A percentile compares a stretch with the other conserved stretches of the same genome.
Conservation (phyloP, 306 rosid species). For the Malus domestica region DNA sequence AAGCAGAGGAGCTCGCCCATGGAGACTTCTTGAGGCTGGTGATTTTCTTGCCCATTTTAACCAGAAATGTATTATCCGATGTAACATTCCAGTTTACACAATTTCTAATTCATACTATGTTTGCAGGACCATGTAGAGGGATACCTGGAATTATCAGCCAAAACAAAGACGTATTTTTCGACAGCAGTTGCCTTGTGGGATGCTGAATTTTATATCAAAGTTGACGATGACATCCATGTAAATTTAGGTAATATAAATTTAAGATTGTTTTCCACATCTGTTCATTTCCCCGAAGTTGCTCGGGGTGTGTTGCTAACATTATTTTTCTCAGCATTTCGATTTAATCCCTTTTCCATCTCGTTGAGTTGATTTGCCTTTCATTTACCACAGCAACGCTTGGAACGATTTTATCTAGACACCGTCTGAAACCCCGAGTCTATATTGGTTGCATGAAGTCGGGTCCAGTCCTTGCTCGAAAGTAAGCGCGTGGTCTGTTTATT, state of each 20-base stretch:
- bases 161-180: conserved; percentile 66
- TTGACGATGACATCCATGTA: conserved; percentile 86
- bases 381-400: conserved; percentile 61
- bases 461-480: conserved; percentile 83
- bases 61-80: background rate
- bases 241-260: conserved; percentile 53
- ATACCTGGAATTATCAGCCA: conserved; percentile 67
- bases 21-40: conserved; percentile 84
- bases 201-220: conserved; percentile 84
- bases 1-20: conserved; percentile 71
- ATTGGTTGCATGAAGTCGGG: conserved; percentile 98
- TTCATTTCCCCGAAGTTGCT: background rate
- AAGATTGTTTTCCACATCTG: background rate
- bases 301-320: background rate
- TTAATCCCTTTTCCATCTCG: background rate
- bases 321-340: background rate
- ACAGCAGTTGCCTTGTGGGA: conserved; percentile 76
- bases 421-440: conserved; percentile 57
- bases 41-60: conserved; percentile 21
- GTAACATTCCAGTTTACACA: background rate
- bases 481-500: conserved; percentile 21
- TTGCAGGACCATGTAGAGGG: conserved; percentile 70
- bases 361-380: conserved; percentile 9
- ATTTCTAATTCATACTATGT: background rate
- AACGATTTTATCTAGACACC: conserved; percentile 45